phyloP scores from a whole-genome alignment of 352 stramenopile species.

The Elongisporangium prolatum region DNA sequence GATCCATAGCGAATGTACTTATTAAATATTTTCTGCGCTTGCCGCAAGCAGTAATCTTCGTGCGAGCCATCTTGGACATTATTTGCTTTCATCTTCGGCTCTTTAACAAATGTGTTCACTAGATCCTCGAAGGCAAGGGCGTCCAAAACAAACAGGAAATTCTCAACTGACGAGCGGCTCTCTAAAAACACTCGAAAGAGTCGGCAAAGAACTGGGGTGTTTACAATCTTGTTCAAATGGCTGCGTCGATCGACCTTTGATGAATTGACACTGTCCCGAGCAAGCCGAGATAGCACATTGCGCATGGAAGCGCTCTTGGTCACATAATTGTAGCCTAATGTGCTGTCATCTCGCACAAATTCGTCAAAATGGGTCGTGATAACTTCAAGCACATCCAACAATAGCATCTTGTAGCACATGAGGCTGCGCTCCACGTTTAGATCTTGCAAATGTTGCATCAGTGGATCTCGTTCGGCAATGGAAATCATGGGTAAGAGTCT shows the following conservation, averaged over 20 bases:
- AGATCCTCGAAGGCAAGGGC: constrained; percentile 63
- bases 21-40: constrained; percentile 74
- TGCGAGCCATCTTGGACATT: constrained; percentile 19
- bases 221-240: constrained; percentile 50
- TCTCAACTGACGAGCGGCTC: constrained; percentile 51
- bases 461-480: constrained; percentile 32
- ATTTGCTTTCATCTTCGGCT: constrained; percentile 5
- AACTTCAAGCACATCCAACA: constrained; percentile 55
- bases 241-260: constrained; percentile 29
- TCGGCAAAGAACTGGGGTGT: constrained; percentile 34
- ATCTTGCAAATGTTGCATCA: constrained; percentile 42
- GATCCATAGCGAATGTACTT: constrained; percentile 73
- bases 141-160: constrained; percentile 64
- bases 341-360: constrained; percentile 34
- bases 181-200: constrained; percentile 60
- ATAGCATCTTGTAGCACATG: constrained; percentile 54
- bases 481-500: constrained; percentile 52
- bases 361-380: constrained; percentile 54
- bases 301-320: constrained; percentile 37
- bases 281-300: constrained; percentile 49
- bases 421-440: constrained; percentile 35
- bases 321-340: constrained; percentile 30
- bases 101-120: constrained; percentile 37
- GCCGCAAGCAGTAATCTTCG: constrained; percentile 51
- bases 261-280: constrained; percentile 25